Base-by-base conservation (phyloP, 2,329 filamentous ascomycete genomes). In the Cladophialophora bantiana region DNA sequence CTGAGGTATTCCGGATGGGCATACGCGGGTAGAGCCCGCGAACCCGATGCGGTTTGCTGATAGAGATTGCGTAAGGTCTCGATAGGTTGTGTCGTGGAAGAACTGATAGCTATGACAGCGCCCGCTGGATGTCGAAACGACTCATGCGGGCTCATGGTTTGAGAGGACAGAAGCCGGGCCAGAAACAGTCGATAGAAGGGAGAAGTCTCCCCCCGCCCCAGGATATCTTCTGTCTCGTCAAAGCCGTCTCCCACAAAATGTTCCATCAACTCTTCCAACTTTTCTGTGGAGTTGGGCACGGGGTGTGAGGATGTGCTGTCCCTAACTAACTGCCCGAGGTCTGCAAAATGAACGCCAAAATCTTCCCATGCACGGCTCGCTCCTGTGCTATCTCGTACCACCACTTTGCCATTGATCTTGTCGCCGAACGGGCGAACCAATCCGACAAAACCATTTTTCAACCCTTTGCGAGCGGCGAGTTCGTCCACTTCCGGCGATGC, bases 61-160 rank as follows among this genome's bases (percentile, higher is more conserved):
- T 98, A 99, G 3, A 99, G 82, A 71, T 88, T 89, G 62, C 94
- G 85, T 52, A 99, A 83, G 64, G 95, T 91, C 76, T 97, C 93
- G 70, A 98, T 94, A 0, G 96, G 94, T 15, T 88, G 83, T 35
- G 87, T 83, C 72, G 93, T 96, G 65, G 91, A 88, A 9, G 95
- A 98, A 77, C 93, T 98, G 74, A 98, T 97, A 32, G 93, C 93
- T 77, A 98, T 94, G 48, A 99, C 88, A 74, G 93, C 94, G 5
- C 94, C 94, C 26, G 98, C 94, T 0, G 96, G 95, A 77, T 99
- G 95, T 4, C 91, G 88, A 78, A 98, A 97, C 0, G 95, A 95
- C 80, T 99, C 95, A 73, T 97, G 93, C 0, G 93, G 89, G 3
- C 90, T 87, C 53, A 96, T 81, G 0, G 92, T 88, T 48, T 94